Evolutionary conservation across 208 protist genomes (phyloP).

Genomic region (Acanthamoeba triangularis): DNA sequence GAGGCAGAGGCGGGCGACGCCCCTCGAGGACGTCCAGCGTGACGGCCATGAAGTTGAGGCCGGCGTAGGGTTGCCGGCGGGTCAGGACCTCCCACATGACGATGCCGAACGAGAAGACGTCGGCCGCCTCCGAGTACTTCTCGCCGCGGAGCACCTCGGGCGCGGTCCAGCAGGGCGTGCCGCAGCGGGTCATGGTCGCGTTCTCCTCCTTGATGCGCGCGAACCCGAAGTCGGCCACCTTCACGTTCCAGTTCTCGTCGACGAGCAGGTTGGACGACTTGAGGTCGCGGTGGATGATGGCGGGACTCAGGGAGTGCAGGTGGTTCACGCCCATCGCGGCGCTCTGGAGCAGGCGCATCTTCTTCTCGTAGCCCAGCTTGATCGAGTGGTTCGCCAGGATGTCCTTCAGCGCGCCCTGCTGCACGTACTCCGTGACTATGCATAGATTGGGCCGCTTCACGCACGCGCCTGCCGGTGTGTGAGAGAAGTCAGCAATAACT

Average conservation of each 20-base stretch:
- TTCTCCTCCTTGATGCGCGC: slow-evolving; percentile 55
- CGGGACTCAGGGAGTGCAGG: not conserved
- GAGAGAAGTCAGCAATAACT: not conserved
- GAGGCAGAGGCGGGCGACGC: not conserved
- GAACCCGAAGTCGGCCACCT: slow-evolving; percentile 54
- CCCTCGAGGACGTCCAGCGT: slow-evolving; percentile 40
- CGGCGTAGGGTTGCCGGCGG: not conserved
- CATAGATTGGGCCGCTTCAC: slow-evolving; percentile 84
- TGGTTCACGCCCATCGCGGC: slow-evolving; percentile 66
- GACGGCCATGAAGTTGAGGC: slow-evolving; percentile 62
- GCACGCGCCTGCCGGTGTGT: slow-evolving; percentile 9
- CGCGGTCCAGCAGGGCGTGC: slow-evolving; percentile 52
- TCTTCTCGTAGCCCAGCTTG: not conserved
- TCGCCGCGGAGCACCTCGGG: slow-evolving; percentile 31
- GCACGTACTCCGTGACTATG: slow-evolving; percentile 86
- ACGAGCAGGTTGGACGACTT: slow-evolving; percentile 66
- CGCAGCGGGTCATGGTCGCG: slow-evolving; percentile 63
- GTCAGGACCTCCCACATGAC: slow-evolving; percentile 25
- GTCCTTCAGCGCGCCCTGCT: slow-evolving; percentile 77
- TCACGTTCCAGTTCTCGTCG: slow-evolving; percentile 66
- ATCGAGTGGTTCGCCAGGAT: slow-evolving; percentile 74
- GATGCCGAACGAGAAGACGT: slow-evolving; percentile 35
- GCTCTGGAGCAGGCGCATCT: not conserved
- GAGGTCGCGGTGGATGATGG: slow-evolving; percentile 55
- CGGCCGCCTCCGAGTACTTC: slow-evolving; percentile 18